These are phyloP conservation scores for Pseudogymnoascus sp. DNA, from an alignment of 2,329 filamentous ascomycete species.

Conservation along the genomic window DNA sequence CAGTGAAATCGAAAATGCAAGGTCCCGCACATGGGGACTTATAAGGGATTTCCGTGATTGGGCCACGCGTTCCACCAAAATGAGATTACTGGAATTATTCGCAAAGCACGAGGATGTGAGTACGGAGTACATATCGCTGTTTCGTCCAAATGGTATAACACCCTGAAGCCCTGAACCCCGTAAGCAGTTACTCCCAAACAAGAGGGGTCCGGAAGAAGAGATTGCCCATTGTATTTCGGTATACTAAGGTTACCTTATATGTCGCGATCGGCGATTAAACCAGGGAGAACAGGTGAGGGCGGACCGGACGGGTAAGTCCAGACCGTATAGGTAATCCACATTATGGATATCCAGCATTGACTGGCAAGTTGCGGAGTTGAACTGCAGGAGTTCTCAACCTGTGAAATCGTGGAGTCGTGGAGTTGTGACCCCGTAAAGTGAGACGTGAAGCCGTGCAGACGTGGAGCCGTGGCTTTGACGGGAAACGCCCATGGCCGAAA, in stretches of 20 bases:
- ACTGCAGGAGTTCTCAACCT: background rate
- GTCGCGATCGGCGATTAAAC: background rate
- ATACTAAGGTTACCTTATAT: background rate
- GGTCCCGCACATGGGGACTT: background rate
- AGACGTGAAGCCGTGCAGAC: background rate
- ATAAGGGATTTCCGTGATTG: background rate
- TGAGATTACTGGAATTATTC: background rate
- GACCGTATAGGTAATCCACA: background rate
- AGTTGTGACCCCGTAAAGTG: background rate
- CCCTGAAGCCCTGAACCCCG: background rate
- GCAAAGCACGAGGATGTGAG: background rate
- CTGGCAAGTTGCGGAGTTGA: background rate
- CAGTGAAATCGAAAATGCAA: background rate
- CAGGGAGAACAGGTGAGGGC: background rate
- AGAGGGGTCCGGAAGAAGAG: background rate
- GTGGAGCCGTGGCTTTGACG: background rate
- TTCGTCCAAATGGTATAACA: background rate
- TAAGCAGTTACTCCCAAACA: background rate
- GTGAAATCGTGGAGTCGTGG: background rate
- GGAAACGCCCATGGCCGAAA: background rate
- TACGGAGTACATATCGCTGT: background rate
- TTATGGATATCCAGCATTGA: background rate
- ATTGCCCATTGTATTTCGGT: background rate
- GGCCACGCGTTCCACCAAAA: background rate
- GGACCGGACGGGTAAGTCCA: no score